These are phyloP conservation scores for Pichia sp. DNA, from an alignment of 1,139 yeast species.

Conservation along the genomic window DNA sequence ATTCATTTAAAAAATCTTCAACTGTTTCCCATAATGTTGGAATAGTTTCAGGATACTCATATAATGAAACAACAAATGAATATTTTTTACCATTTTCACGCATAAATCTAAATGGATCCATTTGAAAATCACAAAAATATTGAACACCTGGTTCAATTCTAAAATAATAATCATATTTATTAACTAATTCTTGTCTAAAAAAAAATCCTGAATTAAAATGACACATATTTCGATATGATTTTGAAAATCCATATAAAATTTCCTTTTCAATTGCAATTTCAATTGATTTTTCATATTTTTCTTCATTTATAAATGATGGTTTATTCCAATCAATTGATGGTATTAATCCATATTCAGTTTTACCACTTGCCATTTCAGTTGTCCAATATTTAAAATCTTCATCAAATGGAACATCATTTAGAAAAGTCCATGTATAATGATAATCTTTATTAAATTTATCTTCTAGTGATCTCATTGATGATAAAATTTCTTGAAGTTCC, in stretches of 20 bases:
- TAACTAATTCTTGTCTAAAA: constrained; percentile 62
- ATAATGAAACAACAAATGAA: constrained; percentile 75
- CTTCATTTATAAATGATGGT: constrained; percentile 42
- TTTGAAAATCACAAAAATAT: constrained; percentile 74
- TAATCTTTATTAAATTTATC: constrained; percentile 62
- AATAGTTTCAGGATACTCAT: constrained; percentile 76
- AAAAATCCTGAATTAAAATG: constrained; percentile 80
- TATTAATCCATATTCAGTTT: constrained; percentile 66
- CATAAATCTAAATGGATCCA: constrained; percentile 84
- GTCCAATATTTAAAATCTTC: constrained; percentile 62
- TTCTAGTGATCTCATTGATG: constrained; percentile 51
- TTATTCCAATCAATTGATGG: constrained; percentile 65
- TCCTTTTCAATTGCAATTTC: constrained; percentile 49
- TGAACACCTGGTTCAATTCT: constrained; percentile 89
- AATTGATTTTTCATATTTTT: constrained; percentile 43
- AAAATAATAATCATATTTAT: constrained; percentile 77
- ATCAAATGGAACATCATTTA: constrained; percentile 76
- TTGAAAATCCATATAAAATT: constrained; percentile 70
- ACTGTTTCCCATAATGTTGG: constrained; percentile 80
- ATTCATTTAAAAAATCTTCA: constrained; percentile 50
- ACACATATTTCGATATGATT: constrained; percentile 79
- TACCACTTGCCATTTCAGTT: constrained; percentile 77
- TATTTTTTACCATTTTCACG: constrained; percentile 65
- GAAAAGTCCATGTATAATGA: constrained; percentile 80
- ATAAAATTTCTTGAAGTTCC: constrained; percentile 41